phyloP scores from a whole-genome alignment of 495 filamentous ascomycete species.

The Platismatia glauca region DNA sequence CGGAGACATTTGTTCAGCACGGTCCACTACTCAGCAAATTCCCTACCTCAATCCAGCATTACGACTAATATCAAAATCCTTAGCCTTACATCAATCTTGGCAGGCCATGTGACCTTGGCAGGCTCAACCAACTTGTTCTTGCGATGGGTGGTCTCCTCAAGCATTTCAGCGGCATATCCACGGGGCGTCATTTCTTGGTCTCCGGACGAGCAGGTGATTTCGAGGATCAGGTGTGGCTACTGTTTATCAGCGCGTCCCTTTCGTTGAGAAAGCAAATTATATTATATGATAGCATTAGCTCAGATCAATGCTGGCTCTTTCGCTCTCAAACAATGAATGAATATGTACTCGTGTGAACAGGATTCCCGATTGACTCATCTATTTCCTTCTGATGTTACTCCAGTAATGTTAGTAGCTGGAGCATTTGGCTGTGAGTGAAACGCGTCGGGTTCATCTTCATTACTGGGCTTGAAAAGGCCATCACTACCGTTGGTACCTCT shows the following conservation, averaged over 20 bases:
- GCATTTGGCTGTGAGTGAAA: not conserved
- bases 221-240: slow-evolving; percentile 1
- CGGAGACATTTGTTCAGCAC: not conserved
- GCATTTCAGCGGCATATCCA: slow-evolving; percentile 18
- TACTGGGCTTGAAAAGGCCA: not conserved
- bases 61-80: not conserved
- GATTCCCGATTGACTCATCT: not conserved
- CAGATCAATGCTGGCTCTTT: slow-evolving; percentile 5
- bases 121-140: slow-evolving; percentile 7
- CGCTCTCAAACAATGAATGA: slow-evolving; percentile 1
- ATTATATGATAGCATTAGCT: slow-evolving; percentile 8
- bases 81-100: slow-evolving; percentile 8
- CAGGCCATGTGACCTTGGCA: slow-evolving; percentile 10
- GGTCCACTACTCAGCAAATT: not conserved
- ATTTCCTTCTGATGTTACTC: not conserved
- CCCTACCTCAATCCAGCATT: not conserved
- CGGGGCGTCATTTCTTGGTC: slow-evolving; percentile 15
- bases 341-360: not conserved
- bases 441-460: not conserved
- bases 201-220: slow-evolving; percentile 1
- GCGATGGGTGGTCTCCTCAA: slow-evolving; percentile 14
- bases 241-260: not conserved
- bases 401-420: not conserved
- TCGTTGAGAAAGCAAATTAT: not conserved
- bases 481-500: not conserved